Conservation (phyloP, 1,284 basidiomycete genomes). For the Malassezia globosa region DNA sequence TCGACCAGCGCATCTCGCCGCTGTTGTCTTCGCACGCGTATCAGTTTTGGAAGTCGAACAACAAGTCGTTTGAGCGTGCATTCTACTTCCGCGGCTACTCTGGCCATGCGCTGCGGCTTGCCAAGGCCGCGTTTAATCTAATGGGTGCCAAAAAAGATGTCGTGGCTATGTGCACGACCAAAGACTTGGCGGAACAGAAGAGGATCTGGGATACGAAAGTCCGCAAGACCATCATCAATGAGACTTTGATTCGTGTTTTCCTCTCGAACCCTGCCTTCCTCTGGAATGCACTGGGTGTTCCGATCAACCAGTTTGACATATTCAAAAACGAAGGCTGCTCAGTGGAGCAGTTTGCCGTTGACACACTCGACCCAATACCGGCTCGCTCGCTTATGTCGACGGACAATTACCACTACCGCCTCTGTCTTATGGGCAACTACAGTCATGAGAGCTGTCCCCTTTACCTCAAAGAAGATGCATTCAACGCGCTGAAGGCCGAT, state of each 20-base stretch:
- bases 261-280: slow-evolving; percentile 55
- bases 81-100: slow-evolving; percentile 69
- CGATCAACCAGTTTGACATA: slow-evolving; percentile 62
- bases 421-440: slow-evolving; percentile 57
- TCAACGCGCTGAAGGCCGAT: slow-evolving; percentile 55
- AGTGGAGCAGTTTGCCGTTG: slow-evolving; percentile 43
- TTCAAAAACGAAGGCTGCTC: slow-evolving; percentile 57
- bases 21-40: slow-evolving; percentile 64
- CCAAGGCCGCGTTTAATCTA: slow-evolving; percentile 56
- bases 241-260: slow-evolving; percentile 55
- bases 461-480: slow-evolving; percentile 62
- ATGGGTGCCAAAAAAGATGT: slow-evolving; percentile 57
- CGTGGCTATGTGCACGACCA: slow-evolving; percentile 54
- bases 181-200: slow-evolving; percentile 57
- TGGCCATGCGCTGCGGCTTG: slow-evolving; percentile 55
- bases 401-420: slow-evolving; percentile 48
- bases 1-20: slow-evolving; percentile 61
- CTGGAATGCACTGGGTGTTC: slow-evolving; percentile 73
- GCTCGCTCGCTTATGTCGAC: slow-evolving; percentile 32
- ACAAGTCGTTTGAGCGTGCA: slow-evolving; percentile 56
- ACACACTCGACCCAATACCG: slow-evolving; percentile 44
- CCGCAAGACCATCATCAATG: slow-evolving; percentile 60
- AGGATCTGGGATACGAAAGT: slow-evolving; percentile 58
- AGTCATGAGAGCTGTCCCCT: slow-evolving; percentile 60
- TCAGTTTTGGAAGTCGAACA: slow-evolving; percentile 66